phyloP scores from a whole-genome alignment of 345 rosid species.

The Syzygium aqueum region DNA sequence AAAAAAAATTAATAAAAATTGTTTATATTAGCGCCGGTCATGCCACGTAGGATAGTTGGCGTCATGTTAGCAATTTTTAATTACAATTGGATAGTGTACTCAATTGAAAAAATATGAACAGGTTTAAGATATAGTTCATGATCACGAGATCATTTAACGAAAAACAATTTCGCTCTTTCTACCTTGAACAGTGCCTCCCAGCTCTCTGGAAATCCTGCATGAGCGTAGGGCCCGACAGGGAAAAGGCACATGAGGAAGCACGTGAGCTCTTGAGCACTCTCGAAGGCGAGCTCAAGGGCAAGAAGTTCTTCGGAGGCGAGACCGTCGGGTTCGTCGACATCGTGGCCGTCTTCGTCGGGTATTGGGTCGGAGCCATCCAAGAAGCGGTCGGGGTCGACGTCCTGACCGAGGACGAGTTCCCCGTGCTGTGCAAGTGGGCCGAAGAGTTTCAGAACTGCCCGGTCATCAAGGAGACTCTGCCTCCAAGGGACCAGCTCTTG shows the following conservation, averaged over 20 bases:
- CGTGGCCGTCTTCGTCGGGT: background rate
- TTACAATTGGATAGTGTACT: too few relatives aligned
- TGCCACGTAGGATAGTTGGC: too few relatives aligned
- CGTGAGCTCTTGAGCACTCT: background rate
- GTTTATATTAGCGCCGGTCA: too few relatives aligned
- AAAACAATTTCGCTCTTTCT: background rate
- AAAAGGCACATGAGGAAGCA: constrained; percentile 3
- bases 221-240: background rate
- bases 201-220: background rate
- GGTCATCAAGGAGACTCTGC: constrained; percentile 3
- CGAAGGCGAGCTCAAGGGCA: background rate
- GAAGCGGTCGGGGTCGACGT: background rate
- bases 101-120: too few relatives aligned
- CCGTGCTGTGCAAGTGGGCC: constrained; percentile 2
- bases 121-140: background rate
- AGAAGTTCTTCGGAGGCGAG: constrained; percentile 12
- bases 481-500: background rate
- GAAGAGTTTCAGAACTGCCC: background rate
- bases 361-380: constrained; percentile 1
- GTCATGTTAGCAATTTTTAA: too few relatives aligned
- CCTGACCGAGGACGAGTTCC: constrained; percentile 1
- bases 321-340: constrained; percentile 3
- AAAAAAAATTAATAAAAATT: too few relatives aligned
- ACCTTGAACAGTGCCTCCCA: background rate
- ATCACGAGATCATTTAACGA: background rate